These are phyloP conservation scores for Yamadazyma dushanensis DNA, from an alignment of 1,139 yeast genomes.

Conservation along the genomic window DNA sequence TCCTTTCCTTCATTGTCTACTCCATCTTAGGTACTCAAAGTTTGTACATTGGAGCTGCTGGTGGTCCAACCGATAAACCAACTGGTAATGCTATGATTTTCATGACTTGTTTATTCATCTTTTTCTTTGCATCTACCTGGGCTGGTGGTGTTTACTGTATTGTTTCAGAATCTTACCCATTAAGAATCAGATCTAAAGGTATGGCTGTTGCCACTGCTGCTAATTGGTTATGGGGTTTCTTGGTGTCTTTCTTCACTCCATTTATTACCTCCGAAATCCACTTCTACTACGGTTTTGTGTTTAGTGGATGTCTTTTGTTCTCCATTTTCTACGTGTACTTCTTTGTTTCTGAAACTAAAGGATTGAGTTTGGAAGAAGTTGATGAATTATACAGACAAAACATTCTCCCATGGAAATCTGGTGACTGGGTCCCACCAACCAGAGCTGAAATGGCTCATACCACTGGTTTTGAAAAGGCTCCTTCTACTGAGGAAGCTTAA, in stretches of 20 bases:
- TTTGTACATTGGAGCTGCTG: constrained; percentile 55
- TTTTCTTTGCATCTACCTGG: constrained; percentile 86
- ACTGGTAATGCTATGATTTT: constrained; percentile 78
- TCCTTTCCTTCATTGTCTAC: constrained; percentile 42
- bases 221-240: constrained; percentile 41
- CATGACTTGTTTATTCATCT: constrained; percentile 74
- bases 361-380: constrained; percentile 45
- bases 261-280: constrained; percentile 21
- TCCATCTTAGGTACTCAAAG: constrained; percentile 59
- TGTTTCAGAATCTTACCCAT: constrained; percentile 34
- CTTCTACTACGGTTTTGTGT: constrained; percentile 16
- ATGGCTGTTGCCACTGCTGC: constrained; percentile 38
- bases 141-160: constrained; percentile 82
- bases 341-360: constrained; percentile 48
- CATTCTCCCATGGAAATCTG: constrained; percentile 49
- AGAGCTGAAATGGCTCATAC: constrained; percentile 21
- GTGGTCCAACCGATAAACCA: constrained; percentile 35
- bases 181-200: constrained; percentile 28
- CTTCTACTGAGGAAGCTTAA: neutral
- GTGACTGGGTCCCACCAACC: constrained; percentile 45
- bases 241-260: constrained; percentile 36
- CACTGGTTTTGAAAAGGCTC: neutral
- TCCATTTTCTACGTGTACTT: constrained; percentile 42
- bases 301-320: constrained; percentile 15
- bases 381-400: constrained; percentile 36